These are phyloP conservation scores for Rutidosis leptorrhynchoides DNA, from an alignment of 129 eudicot species.

Conservation along the genomic window DNA sequence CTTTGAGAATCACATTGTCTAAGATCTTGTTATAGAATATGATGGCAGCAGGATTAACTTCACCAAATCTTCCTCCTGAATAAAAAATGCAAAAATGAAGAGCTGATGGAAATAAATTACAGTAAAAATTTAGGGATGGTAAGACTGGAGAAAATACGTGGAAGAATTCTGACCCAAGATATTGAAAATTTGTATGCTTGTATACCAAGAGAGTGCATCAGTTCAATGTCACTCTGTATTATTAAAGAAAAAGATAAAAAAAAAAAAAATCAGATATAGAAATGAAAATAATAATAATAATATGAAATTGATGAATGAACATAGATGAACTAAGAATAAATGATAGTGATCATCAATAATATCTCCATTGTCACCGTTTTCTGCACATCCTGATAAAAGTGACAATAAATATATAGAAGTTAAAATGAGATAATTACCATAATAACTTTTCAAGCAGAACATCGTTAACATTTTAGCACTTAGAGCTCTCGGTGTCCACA, in stretches of 20 bases:
- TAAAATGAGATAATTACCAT: not conserved
- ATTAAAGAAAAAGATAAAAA: no score
- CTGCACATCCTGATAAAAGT: constrained; percentile 28
- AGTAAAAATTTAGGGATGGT: not conserved
- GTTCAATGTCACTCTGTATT: constrained; percentile 61
- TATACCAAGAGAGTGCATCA: constrained; percentile 52
- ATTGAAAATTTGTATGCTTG: constrained; percentile 56
- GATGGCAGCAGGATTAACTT: constrained; percentile 51
- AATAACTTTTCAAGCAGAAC: no score
- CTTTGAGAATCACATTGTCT: constrained; percentile 52
- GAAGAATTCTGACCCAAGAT: constrained; percentile 73
- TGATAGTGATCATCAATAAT: constrained; percentile 69
- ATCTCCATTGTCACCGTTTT: constrained; percentile 49
- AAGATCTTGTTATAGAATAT: constrained; percentile 49
- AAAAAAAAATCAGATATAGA: not conserved
- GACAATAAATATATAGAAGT: not conserved
- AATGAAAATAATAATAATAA: not conserved
- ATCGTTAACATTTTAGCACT: no score
- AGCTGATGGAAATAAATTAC: constrained; percentile 30
- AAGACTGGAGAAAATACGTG: constrained; percentile 18
- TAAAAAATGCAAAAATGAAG: not conserved
- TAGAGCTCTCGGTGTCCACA: no score
- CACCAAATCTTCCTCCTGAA: constrained; percentile 63
- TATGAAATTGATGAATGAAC: not conserved
- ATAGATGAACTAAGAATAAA: constrained; percentile 52